A percentile compares a stretch with the other conserved stretches of the same genome.
Conservation (phyloP, 73 alveolate genomes). For the Stentor roeselii region DNA sequence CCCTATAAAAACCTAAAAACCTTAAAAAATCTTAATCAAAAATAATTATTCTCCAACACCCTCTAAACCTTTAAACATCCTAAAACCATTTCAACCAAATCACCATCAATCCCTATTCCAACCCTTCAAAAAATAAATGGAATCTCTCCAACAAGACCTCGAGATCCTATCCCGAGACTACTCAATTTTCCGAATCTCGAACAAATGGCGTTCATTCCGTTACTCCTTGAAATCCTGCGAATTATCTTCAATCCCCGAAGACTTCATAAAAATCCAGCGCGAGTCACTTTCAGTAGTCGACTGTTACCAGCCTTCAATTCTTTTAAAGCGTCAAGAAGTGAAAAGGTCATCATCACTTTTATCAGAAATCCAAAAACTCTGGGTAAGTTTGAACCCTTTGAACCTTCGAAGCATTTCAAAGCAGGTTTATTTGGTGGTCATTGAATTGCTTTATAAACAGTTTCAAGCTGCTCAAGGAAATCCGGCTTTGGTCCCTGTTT, state of each 20-base stretch:
- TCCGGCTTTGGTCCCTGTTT: not conserved
- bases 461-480: not conserved
- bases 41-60: no score
- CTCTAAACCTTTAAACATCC: no score
- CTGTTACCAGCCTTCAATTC: not conserved
- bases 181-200: not conserved
- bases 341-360: not conserved
- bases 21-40: no score
- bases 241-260: not conserved
- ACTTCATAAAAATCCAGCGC: not conserved
- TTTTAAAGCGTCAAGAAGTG: not conserved
- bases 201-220: not conserved
- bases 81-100: no score
- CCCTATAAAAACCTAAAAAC: no score
- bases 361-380: not conserved
- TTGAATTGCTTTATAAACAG: not conserved
- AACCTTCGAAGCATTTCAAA: not conserved
- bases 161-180: slow-evolving; percentile 22
- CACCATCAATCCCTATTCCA: no score
- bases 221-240: no score
- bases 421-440: not conserved
- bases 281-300: not conserved
- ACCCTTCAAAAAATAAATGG: no score
- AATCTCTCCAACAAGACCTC: not conserved
- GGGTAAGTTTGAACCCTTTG: not conserved